Conservation (phyloP, 129 eudicot species). For the Artemisia tridentata region DNA sequence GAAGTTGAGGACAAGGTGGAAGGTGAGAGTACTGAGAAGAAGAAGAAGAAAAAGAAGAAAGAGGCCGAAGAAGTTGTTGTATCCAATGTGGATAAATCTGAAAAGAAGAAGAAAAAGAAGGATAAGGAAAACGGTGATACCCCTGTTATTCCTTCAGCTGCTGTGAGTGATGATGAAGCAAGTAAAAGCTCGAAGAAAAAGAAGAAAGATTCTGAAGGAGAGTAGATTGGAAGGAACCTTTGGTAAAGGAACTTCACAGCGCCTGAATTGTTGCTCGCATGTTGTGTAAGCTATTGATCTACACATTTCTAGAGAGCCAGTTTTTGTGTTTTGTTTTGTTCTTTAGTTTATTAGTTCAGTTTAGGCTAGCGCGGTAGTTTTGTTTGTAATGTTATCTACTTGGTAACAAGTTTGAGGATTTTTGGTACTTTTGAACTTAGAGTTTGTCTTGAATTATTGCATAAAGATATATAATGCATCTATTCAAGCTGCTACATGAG, state of each 20-base stretch:
- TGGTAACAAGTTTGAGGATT: background rate
- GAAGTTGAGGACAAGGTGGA: constrained; percentile 25
- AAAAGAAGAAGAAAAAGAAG: constrained; percentile 59
- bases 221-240: constrained; percentile 31
- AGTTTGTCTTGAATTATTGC: background rate
- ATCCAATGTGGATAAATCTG: constrained; percentile 30
- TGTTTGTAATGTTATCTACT: background rate
- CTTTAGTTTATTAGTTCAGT: constrained; percentile 5
- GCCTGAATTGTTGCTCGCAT: constrained; percentile 11
- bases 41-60: constrained; percentile 34
- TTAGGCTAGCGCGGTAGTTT: constrained; percentile 11
- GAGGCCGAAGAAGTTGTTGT: constrained; percentile 9
- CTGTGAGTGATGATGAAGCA: constrained; percentile 39
- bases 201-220: constrained; percentile 23
- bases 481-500: background rate
- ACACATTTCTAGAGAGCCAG: constrained; percentile 18
- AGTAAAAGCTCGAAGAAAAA: constrained; percentile 57
- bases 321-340: constrained; percentile 8
- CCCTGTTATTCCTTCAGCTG: constrained; percentile 39
- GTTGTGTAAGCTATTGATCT: constrained; percentile 16
- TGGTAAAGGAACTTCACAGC: constrained; percentile 34
- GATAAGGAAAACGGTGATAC: constrained; percentile 36
- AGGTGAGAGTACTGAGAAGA: constrained; percentile 34
- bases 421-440: constrained; percentile 7
- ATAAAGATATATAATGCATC: background rate